Evolutionary conservation across 164 flowering plant genomes (phyloP), one percentile per base, ranked within the genome.

Genomic region (Sextonia rubra): DNA sequence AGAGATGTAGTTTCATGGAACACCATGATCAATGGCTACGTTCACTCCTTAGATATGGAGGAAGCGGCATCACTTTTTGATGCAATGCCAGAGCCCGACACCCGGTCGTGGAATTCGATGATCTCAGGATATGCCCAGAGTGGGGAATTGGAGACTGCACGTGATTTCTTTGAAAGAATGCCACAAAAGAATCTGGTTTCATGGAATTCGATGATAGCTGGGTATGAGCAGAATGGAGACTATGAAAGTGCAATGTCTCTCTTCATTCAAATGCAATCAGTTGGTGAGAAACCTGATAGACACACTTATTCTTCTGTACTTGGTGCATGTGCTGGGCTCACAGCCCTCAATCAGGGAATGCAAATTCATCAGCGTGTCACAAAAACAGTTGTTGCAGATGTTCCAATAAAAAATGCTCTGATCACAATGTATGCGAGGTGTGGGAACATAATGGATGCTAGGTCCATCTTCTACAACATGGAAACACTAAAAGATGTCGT

Each of bases 1-100:
- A 49, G 73, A 64, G 77, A 75, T 70, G 7, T 24, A 12, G 58
- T 75, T 44, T 75, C 77, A 11, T 75, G 77, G 77, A 75, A 75
- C 48, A 75, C 77, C 48, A 64, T 75, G 65, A 75, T 75, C 37
- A 63, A 27, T 64, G 77, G 73, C 12, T 75, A 75, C 37, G 69
- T 63, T 52, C 77, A 75, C 32, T 37, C 30, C 14, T 64, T 48
- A 1, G 30, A 64, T 6, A n/a, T 75, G 27, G 70, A 52, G 14
- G 55, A 70, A 70, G 73, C 77, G 47, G 47, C 30, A n/a, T 47
- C 15, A 15, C 77, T 75, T 52, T 75, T 75, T 37, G 14, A 44
- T 32, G 48, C 22, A 75, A 70, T 69, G 73, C 77, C 77, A 9
- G 49, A 64, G 20, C 66, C 69, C 3, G 77, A 75, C 65, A 55